Base-by-base conservation (phyloP, 495 filamentous ascomycete species). In the Mycothermus thermophilus region DNA sequence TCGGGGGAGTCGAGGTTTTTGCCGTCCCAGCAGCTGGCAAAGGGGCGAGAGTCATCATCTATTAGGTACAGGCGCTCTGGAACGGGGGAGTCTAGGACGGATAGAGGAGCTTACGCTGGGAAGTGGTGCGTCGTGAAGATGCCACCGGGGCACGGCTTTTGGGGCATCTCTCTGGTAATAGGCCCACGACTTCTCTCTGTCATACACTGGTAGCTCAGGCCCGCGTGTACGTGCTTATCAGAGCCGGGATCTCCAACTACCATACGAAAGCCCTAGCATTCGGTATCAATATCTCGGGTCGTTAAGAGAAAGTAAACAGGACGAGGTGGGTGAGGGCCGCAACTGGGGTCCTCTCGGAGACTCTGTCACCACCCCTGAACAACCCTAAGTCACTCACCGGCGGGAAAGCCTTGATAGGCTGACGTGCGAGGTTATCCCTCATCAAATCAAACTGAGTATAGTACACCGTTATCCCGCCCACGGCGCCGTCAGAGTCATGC, bases 1-100 rank as follows among this genome's bases (percentile, higher is more conserved):
- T 74, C 64, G 13, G 63, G 58, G 34, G 59, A 67, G 48, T 71
- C 69, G 8, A 72, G 55, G 43, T 68, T 69, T 48, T 64, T 61
- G 32, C 69, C 70, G 46, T 74, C 68, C 69, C 69, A 73, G 51
- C 65, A 64, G 34, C 41, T 48, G 8, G 0, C 12, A 4, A 14
- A 18, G 9, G 45, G 27, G 36, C 38, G 40, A 37, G 30, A 31
- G 37, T 26, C 4, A 27, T 14, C 38, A 7, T 23, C 2, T 3
- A 9, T 10, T 17, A 14, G 27, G 11, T 30, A 16, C 9, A 8
- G 11, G 6, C 5, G 23, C n/a, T 1, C 0, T 29, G 22, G 11
- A 21, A 20, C 4, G 21, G 11, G n/a, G 25, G 21, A 14, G 8
- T n/a, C n/a, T n/a, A n/a, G 13, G 13, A 17, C 19, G 19, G 14